A percentile compares a stretch with the other conserved stretches of the same genome.
Conservation (phyloP, 2,329 filamentous ascomycete species). For the Verruconis gallopava region DNA sequence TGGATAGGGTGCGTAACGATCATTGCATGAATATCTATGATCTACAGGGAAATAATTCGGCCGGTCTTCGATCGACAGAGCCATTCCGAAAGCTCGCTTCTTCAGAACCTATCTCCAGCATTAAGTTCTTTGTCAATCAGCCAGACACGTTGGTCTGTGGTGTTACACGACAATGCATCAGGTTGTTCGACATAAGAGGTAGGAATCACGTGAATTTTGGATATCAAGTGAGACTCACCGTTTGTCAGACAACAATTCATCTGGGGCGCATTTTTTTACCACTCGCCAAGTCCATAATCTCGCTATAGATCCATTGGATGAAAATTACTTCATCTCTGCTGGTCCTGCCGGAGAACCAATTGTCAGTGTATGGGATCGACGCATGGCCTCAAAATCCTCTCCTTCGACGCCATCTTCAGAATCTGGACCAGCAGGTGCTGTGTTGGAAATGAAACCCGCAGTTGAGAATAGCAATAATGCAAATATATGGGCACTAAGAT, state of each 20-base stretch:
- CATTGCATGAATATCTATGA: slow-evolving; percentile 76
- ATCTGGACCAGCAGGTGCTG: slow-evolving; percentile 41
- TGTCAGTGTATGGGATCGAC: slow-evolving; percentile 66
- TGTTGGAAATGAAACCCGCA: slow-evolving; percentile 44
- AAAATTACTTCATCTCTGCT: slow-evolving; percentile 75
- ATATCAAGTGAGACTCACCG: slow-evolving; percentile 17
- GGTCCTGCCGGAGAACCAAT: slow-evolving; percentile 58
- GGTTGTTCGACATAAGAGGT: slow-evolving; percentile 71
- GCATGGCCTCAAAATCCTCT: slow-evolving; percentile 23
- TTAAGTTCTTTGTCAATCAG: slow-evolving; percentile 68
- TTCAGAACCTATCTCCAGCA: slow-evolving; percentile 64
- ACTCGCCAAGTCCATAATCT: slow-evolving; percentile 53
- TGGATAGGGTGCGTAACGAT: slow-evolving; percentile 72
- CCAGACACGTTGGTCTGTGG: slow-evolving; percentile 64
- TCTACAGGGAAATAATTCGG: slow-evolving; percentile 43
- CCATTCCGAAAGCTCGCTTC: slow-evolving; percentile 43
- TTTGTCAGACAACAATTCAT: slow-evolving; percentile 28
- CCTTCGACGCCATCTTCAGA: slow-evolving; percentile 28
- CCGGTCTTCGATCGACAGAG: slow-evolving; percentile 25
- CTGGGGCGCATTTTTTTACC: slow-evolving; percentile 36
- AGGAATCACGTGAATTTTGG: slow-evolving; percentile 17
- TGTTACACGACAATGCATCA: slow-evolving; percentile 60
- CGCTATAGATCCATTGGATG: slow-evolving; percentile 65
- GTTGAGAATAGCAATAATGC: slow-evolving; percentile 36
- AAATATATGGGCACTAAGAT: slow-evolving; percentile 49